These are phyloP conservation scores for Baudoinia panamericana DNA, from an alignment of 495 filamentous ascomycete genomes.

Conservation along the genomic window DNA sequence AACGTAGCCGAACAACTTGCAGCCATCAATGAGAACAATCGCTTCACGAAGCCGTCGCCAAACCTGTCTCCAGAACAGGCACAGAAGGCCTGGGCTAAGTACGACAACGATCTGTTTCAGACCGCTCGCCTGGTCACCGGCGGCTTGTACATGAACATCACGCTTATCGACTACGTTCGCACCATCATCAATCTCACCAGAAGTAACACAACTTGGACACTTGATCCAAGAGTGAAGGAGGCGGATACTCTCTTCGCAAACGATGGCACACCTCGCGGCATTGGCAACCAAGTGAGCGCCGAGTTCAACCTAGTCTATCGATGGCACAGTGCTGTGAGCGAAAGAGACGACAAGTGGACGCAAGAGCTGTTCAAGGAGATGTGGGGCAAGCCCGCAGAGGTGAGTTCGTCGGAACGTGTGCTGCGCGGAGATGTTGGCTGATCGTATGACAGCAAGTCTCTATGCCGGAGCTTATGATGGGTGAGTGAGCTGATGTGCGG, in stretches of 20 bases:
- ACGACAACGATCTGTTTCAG: slow-evolving; percentile 31
- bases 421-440: slow-evolving; percentile 41
- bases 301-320: slow-evolving; percentile 63
- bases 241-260: too few species aligned
- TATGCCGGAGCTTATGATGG: too few species aligned
- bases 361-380: slow-evolving; percentile 38
- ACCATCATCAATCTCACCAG: slow-evolving; percentile 31
- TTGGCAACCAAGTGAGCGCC: slow-evolving; percentile 55
- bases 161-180: slow-evolving; percentile 31
- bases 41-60: slow-evolving; percentile 30
- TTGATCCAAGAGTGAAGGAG: slow-evolving; percentile 31
- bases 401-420: slow-evolving; percentile 22
- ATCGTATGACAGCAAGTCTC: slow-evolving; percentile 37
- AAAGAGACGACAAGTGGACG: slow-evolving; percentile 54
- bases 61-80: too few species aligned
- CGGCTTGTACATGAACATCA: slow-evolving; percentile 31
- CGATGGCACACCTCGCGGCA: slow-evolving; percentile 24
- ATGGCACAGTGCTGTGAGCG: slow-evolving; percentile 53
- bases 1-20: slow-evolving; percentile 39
- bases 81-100: slow-evolving; percentile 15
- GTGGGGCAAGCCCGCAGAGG: slow-evolving; percentile 27
- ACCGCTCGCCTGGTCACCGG: slow-evolving; percentile 31
- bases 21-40: slow-evolving; percentile 44
- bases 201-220: slow-evolving; percentile 27
- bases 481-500: slow-evolving; percentile 1